Evolutionary conservation across 2,329 filamentous ascomycete species (phyloP), one percentile per base, ranked within the genome.

Genomic region (Cyphellophora europaea): DNA sequence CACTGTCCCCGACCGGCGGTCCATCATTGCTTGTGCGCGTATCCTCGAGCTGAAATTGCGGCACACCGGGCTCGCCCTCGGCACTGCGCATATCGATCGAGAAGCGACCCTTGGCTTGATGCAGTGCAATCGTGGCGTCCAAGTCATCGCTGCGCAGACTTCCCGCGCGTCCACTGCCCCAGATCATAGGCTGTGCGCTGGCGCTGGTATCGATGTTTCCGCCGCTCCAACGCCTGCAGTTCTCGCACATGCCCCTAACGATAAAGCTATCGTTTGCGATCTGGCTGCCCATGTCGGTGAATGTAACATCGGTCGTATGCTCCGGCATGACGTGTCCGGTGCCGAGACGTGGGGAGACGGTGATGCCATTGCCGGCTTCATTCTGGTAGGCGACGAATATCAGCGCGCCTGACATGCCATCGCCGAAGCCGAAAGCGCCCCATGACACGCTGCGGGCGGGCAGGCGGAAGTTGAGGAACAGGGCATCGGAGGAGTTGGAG

Each of bases 41-140:
- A 25, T 25, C 21, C 8, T 8, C 8, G 8, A 25, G 21, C 21
- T 8, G 8, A 33, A 36, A 34, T 25, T 49, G 52, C 2, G 70
- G 65, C 1, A 67, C 54, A 4, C 62, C 63, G 3, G 53, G 56
- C 2, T 49, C 35, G 3, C 70, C 71, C 4, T 65, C 61, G 0
- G 74, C 74, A 27, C 59, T 59, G 15, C 58, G 58, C 53, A 79
- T 59, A 50, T 79, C 65, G 52, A 79, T 66, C 2, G 54, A 60
- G 51, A 79, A 79, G 5, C 54, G 52, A 29, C 75, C 74, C 44
- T 70, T 73, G 29, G 60, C 61, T 27, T 56, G 51, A 51, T 79
- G 76, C 27, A 67, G 65, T 48, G 65, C 65, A 36, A 77, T 59
- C 8, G 56, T 55, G 0, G 67, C 69, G 8, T 55, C 54, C 2